These are phyloP conservation scores for Colletotrichum horii DNA, from an alignment of 2,329 filamentous ascomycete genomes.

Conservation along the genomic window DNA sequence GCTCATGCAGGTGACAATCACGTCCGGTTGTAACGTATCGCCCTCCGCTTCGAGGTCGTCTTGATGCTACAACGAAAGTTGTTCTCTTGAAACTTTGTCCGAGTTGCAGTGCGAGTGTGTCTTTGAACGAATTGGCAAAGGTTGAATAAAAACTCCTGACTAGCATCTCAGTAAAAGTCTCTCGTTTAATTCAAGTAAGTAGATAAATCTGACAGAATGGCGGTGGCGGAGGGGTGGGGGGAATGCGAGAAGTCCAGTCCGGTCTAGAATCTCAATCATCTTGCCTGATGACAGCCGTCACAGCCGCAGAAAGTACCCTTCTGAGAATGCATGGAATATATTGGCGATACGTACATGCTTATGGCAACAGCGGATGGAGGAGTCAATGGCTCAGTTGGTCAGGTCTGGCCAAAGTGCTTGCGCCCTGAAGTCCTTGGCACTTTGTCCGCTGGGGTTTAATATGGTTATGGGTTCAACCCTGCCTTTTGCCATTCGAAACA, in stretches of 20 bases:
- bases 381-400: background rate
- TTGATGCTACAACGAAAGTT: rapidly evolving
- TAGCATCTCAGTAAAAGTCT: too few relatives aligned
- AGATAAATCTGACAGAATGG: background rate
- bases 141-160: background rate
- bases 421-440: background rate
- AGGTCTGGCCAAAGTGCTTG: background rate
- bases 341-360: rapidly evolving
- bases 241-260: slow-evolving; percentile 31
- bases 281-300: slow-evolving; percentile 25
- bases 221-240: background rate
- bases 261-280: slow-evolving; percentile 32
- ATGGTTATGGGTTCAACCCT: background rate
- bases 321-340: background rate
- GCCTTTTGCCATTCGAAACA: background rate
- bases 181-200: background rate
- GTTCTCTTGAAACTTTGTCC: rapidly evolving
- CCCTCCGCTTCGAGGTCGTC: background rate
- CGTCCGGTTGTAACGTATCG: rapidly evolving
- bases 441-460: background rate
- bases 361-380: background rate
- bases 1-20: background rate
- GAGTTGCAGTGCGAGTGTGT: background rate
- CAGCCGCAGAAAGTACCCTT: background rate
- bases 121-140: background rate